Base-by-base conservation (phyloP, 2,329 filamentous ascomycete genomes). In the Phialocephala subalpina region DNA sequence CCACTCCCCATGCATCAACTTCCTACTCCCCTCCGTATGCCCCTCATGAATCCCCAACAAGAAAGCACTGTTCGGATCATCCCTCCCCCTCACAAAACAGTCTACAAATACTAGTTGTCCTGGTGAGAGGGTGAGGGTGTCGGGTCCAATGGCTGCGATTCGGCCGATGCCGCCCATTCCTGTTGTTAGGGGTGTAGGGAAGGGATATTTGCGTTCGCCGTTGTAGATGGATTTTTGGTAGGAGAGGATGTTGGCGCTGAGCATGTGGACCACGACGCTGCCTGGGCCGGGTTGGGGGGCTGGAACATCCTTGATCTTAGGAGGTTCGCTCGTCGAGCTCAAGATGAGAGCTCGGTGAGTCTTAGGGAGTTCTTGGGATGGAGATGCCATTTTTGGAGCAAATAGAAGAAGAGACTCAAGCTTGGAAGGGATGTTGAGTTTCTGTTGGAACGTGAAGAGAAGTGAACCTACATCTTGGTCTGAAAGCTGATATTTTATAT, bases 211-310 rank as follows among this genome's bases (percentile, higher is more conserved):
- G 0, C 76, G 76, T 0, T 66, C 71, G 16, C 80, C 81, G 36
- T 76, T 75, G 72, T 80, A 79, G 53, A 83, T 73, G 0, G 79
- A 74, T 16, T 74, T 65, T 11, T 69, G 67, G 69, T 83, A 83
- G 7, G 78, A 74, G 11, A 82, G 52, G 1, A 82, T 72, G 7
- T 69, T 70, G 0, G 78, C 74, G 1, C 71, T 70, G 8, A 79
- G 65, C 47, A 84, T 73, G 1, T 72, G 75, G 18, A 83, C 73
- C 6, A 84, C 63, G 1, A 76, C 80, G n/a, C 72, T 78, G 7
- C 82, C 81, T 0, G 74, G 70, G 2, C 40, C 68, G 0, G 77
- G 67, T 18, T 72, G 52, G 0, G 79, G 80, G 3, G 74, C 80
- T 18, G 78, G 73, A 0, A 78, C n/a, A 1, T 63, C 73, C 62